Evolutionary conservation across 106 monocot species (phyloP).

Genomic region (Dendrobium chrysotoxum): DNA sequence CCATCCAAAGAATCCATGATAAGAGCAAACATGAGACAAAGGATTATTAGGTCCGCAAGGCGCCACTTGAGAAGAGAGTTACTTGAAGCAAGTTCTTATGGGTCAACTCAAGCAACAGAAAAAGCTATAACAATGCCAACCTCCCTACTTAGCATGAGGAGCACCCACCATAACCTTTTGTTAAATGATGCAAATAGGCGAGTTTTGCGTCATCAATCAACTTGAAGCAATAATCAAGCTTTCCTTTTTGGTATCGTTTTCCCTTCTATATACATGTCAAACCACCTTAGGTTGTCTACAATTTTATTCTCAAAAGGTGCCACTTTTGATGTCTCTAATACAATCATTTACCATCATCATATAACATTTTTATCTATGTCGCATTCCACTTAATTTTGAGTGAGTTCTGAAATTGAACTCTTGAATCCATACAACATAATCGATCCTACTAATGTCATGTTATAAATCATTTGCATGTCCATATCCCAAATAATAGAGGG

Average conservation of each 20-base stretch:
- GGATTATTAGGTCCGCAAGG: too few species aligned
- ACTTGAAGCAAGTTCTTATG: too few species aligned
- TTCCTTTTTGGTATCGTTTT: neutral
- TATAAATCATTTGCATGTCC: neutral
- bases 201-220: too few species aligned
- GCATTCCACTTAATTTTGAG: neutral
- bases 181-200: too few species aligned
- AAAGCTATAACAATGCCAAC: too few species aligned
- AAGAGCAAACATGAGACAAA: too few species aligned
- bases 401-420: neutral
- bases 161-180: too few species aligned
- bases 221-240: neutral
- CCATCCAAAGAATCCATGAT: too few species aligned
- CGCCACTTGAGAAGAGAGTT: too few species aligned
- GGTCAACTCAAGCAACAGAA: too few species aligned
- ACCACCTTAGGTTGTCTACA: neutral
- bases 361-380: neutral
- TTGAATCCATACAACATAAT: neutral
- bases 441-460: neutral
- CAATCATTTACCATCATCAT: neutral
- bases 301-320: neutral
- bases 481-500: neutral
- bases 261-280: neutral
- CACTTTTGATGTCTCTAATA: neutral
- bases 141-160: too few species aligned